These are phyloP conservation scores for Tolypocladium nubicola DNA, from an alignment of 2,329 filamentous ascomycete genomes.

Conservation along the genomic window DNA sequence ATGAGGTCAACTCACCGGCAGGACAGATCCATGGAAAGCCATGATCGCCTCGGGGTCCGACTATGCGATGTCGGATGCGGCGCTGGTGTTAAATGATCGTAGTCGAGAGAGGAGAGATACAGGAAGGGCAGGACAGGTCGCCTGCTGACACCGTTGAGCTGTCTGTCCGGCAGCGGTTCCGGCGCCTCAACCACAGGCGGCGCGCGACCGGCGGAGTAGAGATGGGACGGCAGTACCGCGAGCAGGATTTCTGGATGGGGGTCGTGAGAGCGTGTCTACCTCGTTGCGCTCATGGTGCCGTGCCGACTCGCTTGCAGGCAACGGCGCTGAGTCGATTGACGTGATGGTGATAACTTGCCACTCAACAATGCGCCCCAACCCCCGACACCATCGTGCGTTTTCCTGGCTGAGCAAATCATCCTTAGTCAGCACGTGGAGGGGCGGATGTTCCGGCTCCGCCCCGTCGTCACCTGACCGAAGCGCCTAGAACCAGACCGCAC, in stretches of 20 bases:
- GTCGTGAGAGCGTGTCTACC: conserved; percentile 3
- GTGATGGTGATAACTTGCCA: not conserved
- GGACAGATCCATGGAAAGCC: conserved; percentile 16
- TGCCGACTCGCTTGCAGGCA: not conserved
- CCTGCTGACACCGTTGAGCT: not conserved
- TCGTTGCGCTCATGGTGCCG: conserved; percentile 9
- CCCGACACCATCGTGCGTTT: conserved; percentile 2
- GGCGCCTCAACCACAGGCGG: not conserved
- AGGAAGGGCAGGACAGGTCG: not conserved
- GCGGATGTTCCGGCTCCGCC: conserved; percentile 2
- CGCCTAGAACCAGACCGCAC: not conserved
- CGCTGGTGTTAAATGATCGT: no score
- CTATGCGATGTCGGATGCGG: not conserved
- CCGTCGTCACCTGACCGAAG: conserved; percentile 2
- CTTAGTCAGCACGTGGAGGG: conserved; percentile 5
- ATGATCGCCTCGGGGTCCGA: conserved; percentile 5
- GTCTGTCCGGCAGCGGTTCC: not conserved
- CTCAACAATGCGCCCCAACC: not conserved
- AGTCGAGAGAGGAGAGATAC: not conserved
- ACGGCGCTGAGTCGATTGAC: not conserved
- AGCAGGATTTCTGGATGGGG: not conserved
- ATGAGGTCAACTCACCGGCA: conserved; percentile 14
- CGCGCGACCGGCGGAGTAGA: not conserved
- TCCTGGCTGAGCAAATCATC: not conserved
- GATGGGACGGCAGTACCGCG: not conserved